A percentile compares a stretch with the other conserved stretches of the same genome.
Conservation (phyloP, 2,329 filamentous ascomycete genomes). For the Blastomyces parvus region DNA sequence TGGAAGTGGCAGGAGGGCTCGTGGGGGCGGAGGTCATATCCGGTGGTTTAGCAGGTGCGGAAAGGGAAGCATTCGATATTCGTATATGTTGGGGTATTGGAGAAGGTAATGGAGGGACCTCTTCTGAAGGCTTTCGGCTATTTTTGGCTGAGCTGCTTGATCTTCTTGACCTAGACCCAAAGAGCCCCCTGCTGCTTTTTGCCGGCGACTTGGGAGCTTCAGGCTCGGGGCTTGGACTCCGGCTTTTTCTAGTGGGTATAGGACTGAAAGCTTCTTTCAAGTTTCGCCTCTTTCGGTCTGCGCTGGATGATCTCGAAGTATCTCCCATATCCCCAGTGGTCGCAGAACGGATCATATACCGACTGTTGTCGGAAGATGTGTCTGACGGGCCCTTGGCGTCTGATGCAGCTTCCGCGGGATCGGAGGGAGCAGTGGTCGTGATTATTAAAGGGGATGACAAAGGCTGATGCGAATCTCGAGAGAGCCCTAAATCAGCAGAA, state of each 20-base stretch:
- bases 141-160: conserved; percentile 29
- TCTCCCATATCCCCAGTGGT: conserved; percentile 7
- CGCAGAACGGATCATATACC: conserved; percentile 5
- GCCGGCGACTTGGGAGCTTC: conserved; percentile 35
- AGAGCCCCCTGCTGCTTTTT: conserved; percentile 31
- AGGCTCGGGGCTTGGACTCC: conserved; percentile 41
- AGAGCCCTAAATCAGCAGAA: not conserved
- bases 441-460: not conserved
- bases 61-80: conserved; percentile 5
- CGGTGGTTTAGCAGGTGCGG: conserved; percentile 26
- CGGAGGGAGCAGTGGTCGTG: not conserved
- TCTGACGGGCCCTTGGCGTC: conserved; percentile 4
- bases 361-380: not conserved
- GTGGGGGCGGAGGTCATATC: conserved; percentile 16
- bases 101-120: conserved; percentile 27
- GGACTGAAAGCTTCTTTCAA: conserved; percentile 60
- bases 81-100: conserved; percentile 24
- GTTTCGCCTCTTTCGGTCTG: conserved; percentile 35
- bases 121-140: conserved; percentile 22
- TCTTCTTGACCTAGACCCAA: conserved; percentile 30
- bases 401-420: not conserved
- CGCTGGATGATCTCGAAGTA: not conserved
- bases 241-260: conserved; percentile 42
- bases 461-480: not conserved
- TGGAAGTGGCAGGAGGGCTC: conserved; percentile 19